These are phyloP conservation scores for Triadica sebifera DNA, from an alignment of 345 rosid species.

Conservation along the genomic window DNA sequence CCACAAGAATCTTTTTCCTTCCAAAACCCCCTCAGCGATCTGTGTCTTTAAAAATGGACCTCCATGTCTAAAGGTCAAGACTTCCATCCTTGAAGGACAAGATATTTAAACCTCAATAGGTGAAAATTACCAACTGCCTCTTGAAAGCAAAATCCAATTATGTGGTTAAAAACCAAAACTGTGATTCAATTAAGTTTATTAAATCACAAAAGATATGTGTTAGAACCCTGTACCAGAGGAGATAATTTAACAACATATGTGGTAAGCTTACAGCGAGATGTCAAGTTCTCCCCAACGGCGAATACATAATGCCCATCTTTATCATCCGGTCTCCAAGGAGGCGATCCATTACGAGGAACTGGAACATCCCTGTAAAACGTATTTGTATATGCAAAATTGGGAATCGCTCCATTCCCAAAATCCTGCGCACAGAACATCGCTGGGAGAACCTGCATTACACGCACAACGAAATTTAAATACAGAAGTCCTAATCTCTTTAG, in stretches of 20 bases:
- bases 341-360: conserved; percentile 46
- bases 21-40: neutral
- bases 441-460: conserved; percentile 45
- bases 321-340: conserved; percentile 89
- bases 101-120: neutral
- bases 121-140: too few relatives aligned
- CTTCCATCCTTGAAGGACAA: neutral
- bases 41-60: neutral
- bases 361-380: conserved; percentile 43
- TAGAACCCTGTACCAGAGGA: neutral
- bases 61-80: neutral
- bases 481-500: neutral
- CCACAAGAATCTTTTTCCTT: neutral
- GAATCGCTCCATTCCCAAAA: conserved; percentile 42
- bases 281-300: conserved; percentile 60
- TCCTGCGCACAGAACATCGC: conserved; percentile 57
- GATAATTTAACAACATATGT: neutral
- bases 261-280: conserved; percentile 54
- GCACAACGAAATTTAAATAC: neutral
- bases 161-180: too few relatives aligned
- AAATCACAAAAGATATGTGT: neutral
- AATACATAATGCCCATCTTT: conserved; percentile 78
- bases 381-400: conserved; percentile 46
- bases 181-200: too few relatives aligned
- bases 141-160: too few relatives aligned